phyloP scores from a whole-genome alignment of 345 rosid genomes.

The Atalantia buxifolia region DNA sequence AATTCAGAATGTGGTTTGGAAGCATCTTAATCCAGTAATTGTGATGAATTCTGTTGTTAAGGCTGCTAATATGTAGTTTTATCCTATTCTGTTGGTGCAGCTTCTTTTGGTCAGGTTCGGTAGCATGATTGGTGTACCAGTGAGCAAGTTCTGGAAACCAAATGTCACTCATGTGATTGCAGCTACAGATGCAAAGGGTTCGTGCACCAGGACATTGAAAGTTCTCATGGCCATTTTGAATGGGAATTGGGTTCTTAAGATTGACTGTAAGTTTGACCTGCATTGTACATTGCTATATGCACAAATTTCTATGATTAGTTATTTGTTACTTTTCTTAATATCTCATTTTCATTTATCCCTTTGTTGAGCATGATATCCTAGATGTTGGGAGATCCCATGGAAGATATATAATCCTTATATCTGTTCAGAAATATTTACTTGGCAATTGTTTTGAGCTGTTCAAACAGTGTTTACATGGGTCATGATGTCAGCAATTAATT shows the following conservation, averaged over 20 bases:
- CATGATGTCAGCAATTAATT: neutral
- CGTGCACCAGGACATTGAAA: conserved; percentile 76
- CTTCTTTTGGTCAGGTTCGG: conserved; percentile 56
- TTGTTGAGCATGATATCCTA: neutral
- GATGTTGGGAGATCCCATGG: neutral
- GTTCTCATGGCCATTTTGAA: conserved; percentile 82
- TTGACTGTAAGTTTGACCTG: conserved; percentile 55
- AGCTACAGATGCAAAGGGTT: conserved; percentile 59
- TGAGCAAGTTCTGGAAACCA: conserved; percentile 72
- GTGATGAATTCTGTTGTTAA: neutral
- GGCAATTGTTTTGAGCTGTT: neutral
- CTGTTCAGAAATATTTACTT: neutral
- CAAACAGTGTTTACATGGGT: neutral
- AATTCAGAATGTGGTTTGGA: neutral
- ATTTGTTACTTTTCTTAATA: neutral
- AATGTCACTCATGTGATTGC: conserved; percentile 86
- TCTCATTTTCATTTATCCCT: neutral
- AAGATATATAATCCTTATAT: neutral
- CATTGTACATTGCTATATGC: neutral
- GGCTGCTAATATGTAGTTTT: neutral
- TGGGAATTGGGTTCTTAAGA: conserved; percentile 77
- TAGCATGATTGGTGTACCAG: conserved; percentile 44
- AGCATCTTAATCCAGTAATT: neutral
- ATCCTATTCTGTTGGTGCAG: conserved; percentile 31
- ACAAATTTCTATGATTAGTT: neutral